phyloP scores from a whole-genome alignment of 225 moss, liverwort and hornwort genomes.

The Physcomitrellopsis africana region DNA sequence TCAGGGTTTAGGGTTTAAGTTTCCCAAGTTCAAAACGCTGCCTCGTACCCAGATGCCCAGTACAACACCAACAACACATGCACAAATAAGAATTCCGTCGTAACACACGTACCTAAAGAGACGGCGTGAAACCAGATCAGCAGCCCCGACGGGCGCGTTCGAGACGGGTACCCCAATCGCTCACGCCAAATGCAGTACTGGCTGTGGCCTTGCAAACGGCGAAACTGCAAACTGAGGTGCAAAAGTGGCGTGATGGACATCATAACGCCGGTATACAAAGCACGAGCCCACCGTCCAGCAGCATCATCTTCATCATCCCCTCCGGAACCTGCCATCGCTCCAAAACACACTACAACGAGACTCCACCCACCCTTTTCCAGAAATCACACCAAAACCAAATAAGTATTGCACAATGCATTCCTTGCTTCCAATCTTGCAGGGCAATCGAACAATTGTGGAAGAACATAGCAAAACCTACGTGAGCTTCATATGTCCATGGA shows the following conservation, averaged over 20 bases:
- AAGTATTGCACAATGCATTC: not conserved
- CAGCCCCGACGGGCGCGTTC: slow-evolving; percentile 61
- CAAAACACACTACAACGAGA: not conserved
- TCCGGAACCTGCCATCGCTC: slow-evolving; percentile 15
- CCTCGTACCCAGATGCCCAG: not conserved
- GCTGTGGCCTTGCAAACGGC: slow-evolving; percentile 37
- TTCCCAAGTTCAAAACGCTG: slow-evolving; percentile 1
- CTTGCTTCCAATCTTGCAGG: not conserved
- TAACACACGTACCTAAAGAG: slow-evolving; percentile 61
- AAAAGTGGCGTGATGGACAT: slow-evolving; percentile 46
- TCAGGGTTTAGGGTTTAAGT: slow-evolving; percentile 34
- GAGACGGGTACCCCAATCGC: slow-evolving; percentile 63
- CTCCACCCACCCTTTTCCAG: not conserved
- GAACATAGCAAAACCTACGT: too few species aligned
- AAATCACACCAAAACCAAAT: not conserved
- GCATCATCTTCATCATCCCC: slow-evolving; percentile 4
- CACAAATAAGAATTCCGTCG: slow-evolving; percentile 9
- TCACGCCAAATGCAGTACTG: slow-evolving; percentile 48
- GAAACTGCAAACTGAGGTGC: slow-evolving; percentile 35
- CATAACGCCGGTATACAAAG: slow-evolving; percentile 42
- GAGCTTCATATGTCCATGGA: too few species aligned
- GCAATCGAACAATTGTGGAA: too few species aligned
- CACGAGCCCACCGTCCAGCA: slow-evolving; percentile 35
- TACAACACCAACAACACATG: not conserved
- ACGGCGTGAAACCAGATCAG: slow-evolving; percentile 96